These are phyloP conservation scores for Hysterium pulicare DNA, from an alignment of 2,329 filamentous ascomycete genomes.

Conservation along the genomic window DNA sequence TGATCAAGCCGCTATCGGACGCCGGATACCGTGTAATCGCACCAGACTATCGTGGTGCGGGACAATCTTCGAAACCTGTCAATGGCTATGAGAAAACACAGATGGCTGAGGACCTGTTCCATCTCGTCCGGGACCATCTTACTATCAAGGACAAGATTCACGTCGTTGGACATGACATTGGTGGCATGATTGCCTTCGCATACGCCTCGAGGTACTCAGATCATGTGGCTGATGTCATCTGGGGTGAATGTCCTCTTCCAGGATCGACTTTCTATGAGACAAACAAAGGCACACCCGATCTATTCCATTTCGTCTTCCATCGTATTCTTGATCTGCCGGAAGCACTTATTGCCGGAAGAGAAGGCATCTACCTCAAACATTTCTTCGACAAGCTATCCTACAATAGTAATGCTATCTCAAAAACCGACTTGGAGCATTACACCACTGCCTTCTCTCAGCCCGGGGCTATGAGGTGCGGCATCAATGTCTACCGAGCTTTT, in stretches of 20 bases:
- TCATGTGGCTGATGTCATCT: slow-evolving; percentile 35
- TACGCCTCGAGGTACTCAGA: slow-evolving; percentile 38
- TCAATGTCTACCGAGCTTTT: slow-evolving; percentile 34
- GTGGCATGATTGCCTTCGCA: slow-evolving; percentile 47
- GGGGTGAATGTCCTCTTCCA: slow-evolving; percentile 45
- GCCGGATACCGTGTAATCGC: slow-evolving; percentile 41
- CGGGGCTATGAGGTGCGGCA: slow-evolving; percentile 29
- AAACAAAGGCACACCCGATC: slow-evolving; percentile 22
- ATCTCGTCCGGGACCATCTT: slow-evolving; percentile 25
- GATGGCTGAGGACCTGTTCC: slow-evolving; percentile 41
- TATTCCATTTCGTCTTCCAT: slow-evolving; percentile 46
- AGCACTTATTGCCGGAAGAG: slow-evolving; percentile 38
- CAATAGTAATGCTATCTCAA: slow-evolving; percentile 36
- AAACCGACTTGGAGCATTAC: slow-evolving; percentile 41
- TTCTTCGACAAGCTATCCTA: slow-evolving; percentile 41
- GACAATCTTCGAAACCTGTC: slow-evolving; percentile 34
- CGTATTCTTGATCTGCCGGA: slow-evolving; percentile 38
- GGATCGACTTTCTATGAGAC: slow-evolving; percentile 32
- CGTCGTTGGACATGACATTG: slow-evolving; percentile 48
- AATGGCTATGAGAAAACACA: slow-evolving; percentile 41
- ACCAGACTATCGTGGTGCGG: slow-evolving; percentile 42
- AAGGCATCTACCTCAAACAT: slow-evolving; percentile 43
- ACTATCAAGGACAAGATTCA: slow-evolving; percentile 39
- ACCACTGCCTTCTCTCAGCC: slow-evolving; percentile 31
- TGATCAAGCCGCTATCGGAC: slow-evolving; percentile 24